phyloP scores from a whole-genome alignment of 257 asterid species.

The Eucommia ulmoides region DNA sequence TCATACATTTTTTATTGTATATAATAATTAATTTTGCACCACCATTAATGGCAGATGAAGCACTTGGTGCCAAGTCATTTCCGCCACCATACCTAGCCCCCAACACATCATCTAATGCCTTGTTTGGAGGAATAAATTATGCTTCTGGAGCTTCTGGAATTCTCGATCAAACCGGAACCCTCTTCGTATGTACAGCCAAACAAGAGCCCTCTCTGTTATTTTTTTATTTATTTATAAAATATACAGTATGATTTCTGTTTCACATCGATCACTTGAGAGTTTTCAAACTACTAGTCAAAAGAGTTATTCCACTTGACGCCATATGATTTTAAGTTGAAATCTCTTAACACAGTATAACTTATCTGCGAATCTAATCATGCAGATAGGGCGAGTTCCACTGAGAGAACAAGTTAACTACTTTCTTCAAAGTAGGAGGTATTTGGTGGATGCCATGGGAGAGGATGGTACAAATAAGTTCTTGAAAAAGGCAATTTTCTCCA shows the following conservation, averaged over 20 bases:
- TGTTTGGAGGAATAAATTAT: conserved; percentile 34
- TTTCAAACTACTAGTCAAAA: too few species aligned
- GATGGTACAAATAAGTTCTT: conserved; percentile 18
- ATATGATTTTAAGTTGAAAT: too few species aligned
- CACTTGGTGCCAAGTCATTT: conserved; percentile 31
- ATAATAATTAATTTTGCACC: too few species aligned
- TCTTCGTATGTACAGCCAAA: conserved; percentile 29
- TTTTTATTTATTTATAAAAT: too few species aligned
- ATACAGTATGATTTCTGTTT: too few species aligned
- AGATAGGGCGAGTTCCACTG: conserved; percentile 42
- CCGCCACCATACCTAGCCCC: conserved; percentile 44
- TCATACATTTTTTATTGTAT: too few species aligned
- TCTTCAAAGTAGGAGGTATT: conserved; percentile 24
- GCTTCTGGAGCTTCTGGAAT: conserved; percentile 67
- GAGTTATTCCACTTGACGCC: too few species aligned
- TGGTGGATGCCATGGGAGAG: conserved; percentile 33
- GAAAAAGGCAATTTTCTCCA: conserved; percentile 29
- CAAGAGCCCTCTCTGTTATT: background rate
- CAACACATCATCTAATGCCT: conserved; percentile 17
- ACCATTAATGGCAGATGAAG: conserved; percentile 18
- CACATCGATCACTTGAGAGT: too few species aligned
- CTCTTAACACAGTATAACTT: too few species aligned
- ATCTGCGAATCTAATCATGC: too few species aligned
- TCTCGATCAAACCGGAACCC: conserved; percentile 37
- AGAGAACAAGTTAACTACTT: conserved; percentile 33